phyloP scores from a whole-genome alignment of 192 early-diverging fungal genomes.

The Coemansia umbellata region DNA sequence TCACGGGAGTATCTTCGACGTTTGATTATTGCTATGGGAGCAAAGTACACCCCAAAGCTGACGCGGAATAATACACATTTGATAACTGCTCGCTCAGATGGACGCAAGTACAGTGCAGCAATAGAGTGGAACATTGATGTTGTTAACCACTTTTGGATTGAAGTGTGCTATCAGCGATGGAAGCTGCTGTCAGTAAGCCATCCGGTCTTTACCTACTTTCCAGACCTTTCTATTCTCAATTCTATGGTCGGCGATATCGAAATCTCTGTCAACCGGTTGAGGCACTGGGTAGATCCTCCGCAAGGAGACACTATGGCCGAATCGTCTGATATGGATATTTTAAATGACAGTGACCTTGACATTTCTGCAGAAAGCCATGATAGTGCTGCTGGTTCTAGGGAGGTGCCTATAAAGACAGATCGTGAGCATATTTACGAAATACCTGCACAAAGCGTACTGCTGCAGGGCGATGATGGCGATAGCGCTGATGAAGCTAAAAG shows the following conservation, averaged over 20 bases:
- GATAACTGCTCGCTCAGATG: slow-evolving; percentile 60
- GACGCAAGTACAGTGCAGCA: slow-evolving; percentile 64
- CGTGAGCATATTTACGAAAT: slow-evolving; percentile 3
- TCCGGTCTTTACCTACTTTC: slow-evolving; percentile 55
- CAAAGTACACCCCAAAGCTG: slow-evolving; percentile 59
- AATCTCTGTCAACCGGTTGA: slow-evolving; percentile 31
- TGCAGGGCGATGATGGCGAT: slow-evolving; percentile 10
- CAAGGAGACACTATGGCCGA: slow-evolving; percentile 32
- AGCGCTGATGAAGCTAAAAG: slow-evolving; percentile 22
- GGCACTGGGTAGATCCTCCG: slow-evolving; percentile 37
- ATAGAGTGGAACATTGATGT: slow-evolving; percentile 63
- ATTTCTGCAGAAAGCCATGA: background rate
- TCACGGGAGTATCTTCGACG: slow-evolving; percentile 62
- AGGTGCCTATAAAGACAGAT: background rate
- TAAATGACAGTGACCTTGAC: slow-evolving; percentile 40
- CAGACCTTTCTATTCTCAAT: slow-evolving; percentile 50
- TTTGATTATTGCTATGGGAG: slow-evolving; percentile 63
- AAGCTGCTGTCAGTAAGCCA: slow-evolving; percentile 54
- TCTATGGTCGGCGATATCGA: slow-evolving; percentile 55
- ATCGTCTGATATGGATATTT: slow-evolving; percentile 44
- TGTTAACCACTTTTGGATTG: slow-evolving; percentile 85
- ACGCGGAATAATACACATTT: slow-evolving; percentile 70
- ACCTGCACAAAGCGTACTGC: background rate
- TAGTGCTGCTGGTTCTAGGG: background rate
- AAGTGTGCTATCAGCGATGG: slow-evolving; percentile 70